Percentiles rank a stretch among this genome's conserved stretches.
phyloP scores from a whole-genome alignment of 768 basidiomycete genomes.

The Sarcodon aspratus region DNA sequence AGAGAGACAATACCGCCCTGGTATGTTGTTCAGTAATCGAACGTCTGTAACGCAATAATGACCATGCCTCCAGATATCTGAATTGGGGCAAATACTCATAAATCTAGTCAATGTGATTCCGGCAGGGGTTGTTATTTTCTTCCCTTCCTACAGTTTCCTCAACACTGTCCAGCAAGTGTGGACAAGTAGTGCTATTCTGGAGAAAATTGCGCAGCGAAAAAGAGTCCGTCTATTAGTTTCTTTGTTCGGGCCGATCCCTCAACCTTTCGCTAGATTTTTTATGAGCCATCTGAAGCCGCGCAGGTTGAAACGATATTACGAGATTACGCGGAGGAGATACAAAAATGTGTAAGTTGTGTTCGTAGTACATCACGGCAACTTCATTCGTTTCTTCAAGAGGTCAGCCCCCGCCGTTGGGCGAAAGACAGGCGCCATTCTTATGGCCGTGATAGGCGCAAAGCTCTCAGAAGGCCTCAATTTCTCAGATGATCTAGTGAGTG shows the following conservation, averaged over 20 bases:
- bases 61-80: slow-evolving; percentile 40
- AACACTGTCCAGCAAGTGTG: slow-evolving; percentile 56
- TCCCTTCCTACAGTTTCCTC: slow-evolving; percentile 85
- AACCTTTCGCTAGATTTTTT: slow-evolving; percentile 52
- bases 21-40: slow-evolving; percentile 27
- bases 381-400: background rate
- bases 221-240: slow-evolving; percentile 32
- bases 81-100: slow-evolving; percentile 75
- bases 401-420: background rate
- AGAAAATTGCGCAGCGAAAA: slow-evolving; percentile 61
- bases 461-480: slow-evolving; percentile 84
- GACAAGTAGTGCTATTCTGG: slow-evolving; percentile 48
- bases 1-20: slow-evolving; percentile 44
- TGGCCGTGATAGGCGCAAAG: slow-evolving; percentile 95
- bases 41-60: background rate
- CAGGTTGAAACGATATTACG: slow-evolving; percentile 68
- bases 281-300: slow-evolving; percentile 66
- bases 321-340: slow-evolving; percentile 49
- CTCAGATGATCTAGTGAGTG: slow-evolving; percentile 19
- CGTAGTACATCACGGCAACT: background rate
- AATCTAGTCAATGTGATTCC: slow-evolving; percentile 75
- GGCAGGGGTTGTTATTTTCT: slow-evolving; percentile 86
- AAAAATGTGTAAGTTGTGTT: background rate
- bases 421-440: slow-evolving; percentile 58
- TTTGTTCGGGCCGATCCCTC: background rate